Conservation (phyloP, 2,329 filamentous ascomycete genomes). For the Ceratocystiopsis brevicomis region DNA sequence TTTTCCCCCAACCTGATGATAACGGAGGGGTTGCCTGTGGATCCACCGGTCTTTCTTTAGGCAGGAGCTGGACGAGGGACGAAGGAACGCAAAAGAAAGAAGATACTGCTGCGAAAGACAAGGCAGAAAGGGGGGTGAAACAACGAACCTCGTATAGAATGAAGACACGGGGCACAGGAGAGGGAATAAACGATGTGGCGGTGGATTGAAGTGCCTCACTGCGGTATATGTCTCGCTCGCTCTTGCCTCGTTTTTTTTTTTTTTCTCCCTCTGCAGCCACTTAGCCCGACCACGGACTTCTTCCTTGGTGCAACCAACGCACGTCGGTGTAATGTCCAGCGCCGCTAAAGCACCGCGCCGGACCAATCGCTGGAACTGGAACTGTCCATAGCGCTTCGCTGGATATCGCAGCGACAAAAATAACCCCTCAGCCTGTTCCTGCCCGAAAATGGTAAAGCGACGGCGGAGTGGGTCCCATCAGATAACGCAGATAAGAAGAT, state of each 20-base stretch:
- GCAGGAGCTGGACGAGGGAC: too few relatives aligned
- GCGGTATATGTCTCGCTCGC: not conserved
- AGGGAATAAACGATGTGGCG: too few relatives aligned
- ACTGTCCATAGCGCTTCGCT: conserved; percentile 4
- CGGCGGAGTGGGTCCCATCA: not conserved
- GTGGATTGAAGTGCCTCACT: not conserved
- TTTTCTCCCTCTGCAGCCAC: conserved; percentile 1
- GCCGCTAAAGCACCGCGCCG: too few relatives aligned
- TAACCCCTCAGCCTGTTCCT: conserved; percentile 7
- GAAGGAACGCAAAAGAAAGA: too few relatives aligned
- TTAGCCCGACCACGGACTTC: not conserved
- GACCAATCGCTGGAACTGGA: too few relatives aligned
- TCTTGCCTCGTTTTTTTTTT: not conserved
- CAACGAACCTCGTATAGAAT: too few relatives aligned
- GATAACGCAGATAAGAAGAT: not conserved
- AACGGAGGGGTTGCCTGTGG: conserved; percentile 6
- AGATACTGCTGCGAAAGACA: too few relatives aligned
- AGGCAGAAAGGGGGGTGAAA: too few relatives aligned
- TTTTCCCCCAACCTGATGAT: conserved; percentile 1
- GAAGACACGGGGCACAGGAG: too few relatives aligned
- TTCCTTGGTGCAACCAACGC: too few relatives aligned
- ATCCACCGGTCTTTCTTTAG: conserved; percentile 1
- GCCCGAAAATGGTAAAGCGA: not conserved
- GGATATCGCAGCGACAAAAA: conserved; percentile 10
- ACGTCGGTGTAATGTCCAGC: too few relatives aligned